A percentile compares a stretch with the other conserved stretches of the same genome.
Conservation (phyloP, 1,139 yeast species). For the Barnettozyma hawaiiensis region DNA sequence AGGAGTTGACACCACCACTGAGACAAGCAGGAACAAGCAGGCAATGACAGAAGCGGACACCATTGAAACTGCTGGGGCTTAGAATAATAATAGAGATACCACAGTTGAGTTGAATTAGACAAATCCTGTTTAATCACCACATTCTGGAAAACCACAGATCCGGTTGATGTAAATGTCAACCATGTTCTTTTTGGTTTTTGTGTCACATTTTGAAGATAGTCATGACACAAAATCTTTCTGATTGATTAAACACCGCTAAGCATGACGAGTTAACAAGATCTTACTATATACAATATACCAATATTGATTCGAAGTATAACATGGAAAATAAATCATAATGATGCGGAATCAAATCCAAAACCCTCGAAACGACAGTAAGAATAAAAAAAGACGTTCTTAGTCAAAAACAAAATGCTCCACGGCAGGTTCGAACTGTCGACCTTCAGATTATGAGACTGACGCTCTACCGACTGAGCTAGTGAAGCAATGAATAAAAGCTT, state of each 20-base stretch:
- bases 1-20: slow-evolving; percentile 36
- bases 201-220: neutral
- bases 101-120: neutral
- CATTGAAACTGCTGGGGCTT: neutral
- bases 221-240: neutral
- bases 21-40: neutral
- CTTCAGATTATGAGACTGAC: slow-evolving; percentile 46
- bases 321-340: too few relatives aligned
- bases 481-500: slow-evolving; percentile 27
- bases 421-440: slow-evolving; percentile 52
- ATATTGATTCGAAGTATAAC: too few relatives aligned
- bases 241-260: too few relatives aligned
- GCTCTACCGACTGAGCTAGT: slow-evolving; percentile 46
- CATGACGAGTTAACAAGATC: too few relatives aligned
- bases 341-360: too few relatives aligned
- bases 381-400: neutral
- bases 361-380: too few relatives aligned
- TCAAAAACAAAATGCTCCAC: slow-evolving; percentile 37
- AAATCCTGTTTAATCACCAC: neutral
- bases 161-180: neutral
- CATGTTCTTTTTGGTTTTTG: neutral
- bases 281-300: too few relatives aligned
- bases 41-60: neutral
- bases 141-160: neutral
- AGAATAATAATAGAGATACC: neutral